Conservation (phyloP, 1,139 yeast genomes). For the Taiozyma onychis region DNA sequence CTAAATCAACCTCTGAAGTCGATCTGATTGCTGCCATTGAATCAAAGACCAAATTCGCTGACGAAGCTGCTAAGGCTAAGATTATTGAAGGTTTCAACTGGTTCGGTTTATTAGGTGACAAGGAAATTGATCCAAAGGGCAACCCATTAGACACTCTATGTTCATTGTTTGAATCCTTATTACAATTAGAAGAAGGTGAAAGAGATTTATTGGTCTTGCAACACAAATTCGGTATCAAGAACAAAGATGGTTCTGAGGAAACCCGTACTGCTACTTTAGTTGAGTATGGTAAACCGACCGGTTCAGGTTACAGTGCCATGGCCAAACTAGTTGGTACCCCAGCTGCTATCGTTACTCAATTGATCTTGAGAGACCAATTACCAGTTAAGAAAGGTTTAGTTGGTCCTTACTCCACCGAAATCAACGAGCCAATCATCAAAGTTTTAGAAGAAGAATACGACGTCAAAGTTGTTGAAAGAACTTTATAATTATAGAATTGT, state of each 20-base stretch:
- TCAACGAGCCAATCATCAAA: slow-evolving; percentile 86
- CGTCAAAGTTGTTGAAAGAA: slow-evolving; percentile 84
- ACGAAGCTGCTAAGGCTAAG: slow-evolving; percentile 76
- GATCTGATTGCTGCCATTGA: slow-evolving; percentile 75
- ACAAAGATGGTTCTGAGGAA: slow-evolving; percentile 90
- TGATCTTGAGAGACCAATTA: slow-evolving; percentile 69
- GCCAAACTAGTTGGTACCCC: slow-evolving; percentile 98
- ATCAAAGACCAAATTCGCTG: slow-evolving; percentile 74
- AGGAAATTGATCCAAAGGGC: slow-evolving; percentile 77
- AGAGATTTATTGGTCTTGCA: slow-evolving; percentile 93
- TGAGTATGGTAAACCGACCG: slow-evolving; percentile 88
- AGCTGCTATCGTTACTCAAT: slow-evolving; percentile 91
- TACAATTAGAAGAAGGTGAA: slow-evolving; percentile 96
- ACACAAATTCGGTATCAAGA: slow-evolving; percentile 96
- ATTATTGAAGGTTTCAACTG: slow-evolving; percentile 86
- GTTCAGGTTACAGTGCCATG: slow-evolving; percentile 96
- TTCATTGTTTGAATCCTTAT: slow-evolving; percentile 89
- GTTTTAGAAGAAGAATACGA: slow-evolving; percentile 86
- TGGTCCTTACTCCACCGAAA: slow-evolving; percentile 90
- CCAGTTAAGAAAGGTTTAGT: slow-evolving; percentile 61
- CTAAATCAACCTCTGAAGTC: slow-evolving; percentile 59
- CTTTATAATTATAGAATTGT: slow-evolving; percentile 26
- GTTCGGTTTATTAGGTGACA: slow-evolving; percentile 86
- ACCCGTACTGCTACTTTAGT: slow-evolving; percentile 92
- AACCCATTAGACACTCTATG: slow-evolving; percentile 95